Percentiles rank a stretch among this genome's conserved stretches.
These are phyloP conservation scores for Colletotrichum lindemuthianum DNA, from an alignment of 2,329 filamentous ascomycete species.

Conservation along the genomic window DNA sequence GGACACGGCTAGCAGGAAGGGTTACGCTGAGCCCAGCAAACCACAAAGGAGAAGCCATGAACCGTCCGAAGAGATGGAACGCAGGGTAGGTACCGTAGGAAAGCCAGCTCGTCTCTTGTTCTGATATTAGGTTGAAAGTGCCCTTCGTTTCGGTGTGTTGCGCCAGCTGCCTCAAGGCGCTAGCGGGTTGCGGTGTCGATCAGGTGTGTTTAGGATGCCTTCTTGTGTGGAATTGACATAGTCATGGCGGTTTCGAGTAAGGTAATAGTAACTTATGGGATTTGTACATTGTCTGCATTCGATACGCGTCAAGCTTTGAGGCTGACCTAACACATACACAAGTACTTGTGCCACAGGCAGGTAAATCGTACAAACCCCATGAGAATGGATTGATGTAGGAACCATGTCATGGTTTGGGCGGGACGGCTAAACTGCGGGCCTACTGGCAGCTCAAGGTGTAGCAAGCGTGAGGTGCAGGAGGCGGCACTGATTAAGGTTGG, in stretches of 20 bases:
- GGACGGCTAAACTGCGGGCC: no score
- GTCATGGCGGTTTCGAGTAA: background rate
- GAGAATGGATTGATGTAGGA: background rate
- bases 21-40: slow-evolving; percentile 9
- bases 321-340: no score
- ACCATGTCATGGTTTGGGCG: no score
- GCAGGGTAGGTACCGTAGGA: background rate
- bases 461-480: no score
- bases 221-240: no score
- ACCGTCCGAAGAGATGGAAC: slow-evolving; percentile 17
- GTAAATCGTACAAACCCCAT: background rate
- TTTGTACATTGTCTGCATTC: background rate
- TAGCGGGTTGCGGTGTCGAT: slow-evolving; percentile 6
- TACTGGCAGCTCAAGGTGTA: no score
- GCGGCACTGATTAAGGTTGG: slow-evolving; percentile 11
- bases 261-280: background rate
- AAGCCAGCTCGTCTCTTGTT: slow-evolving; percentile 1
- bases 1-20: background rate
- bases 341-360: no score
- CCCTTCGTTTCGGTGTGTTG: slow-evolving; percentile 26
- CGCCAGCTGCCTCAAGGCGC: slow-evolving; percentile 23
- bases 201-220: background rate
- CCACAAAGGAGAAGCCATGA: slow-evolving; percentile 9
- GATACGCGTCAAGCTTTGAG: no score
- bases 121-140: slow-evolving; percentile 1